A percentile compares a stretch with the other conserved stretches of the same genome.
Conservation (phyloP, 148 eudicot genomes). For the Bassia scoparia region DNA sequence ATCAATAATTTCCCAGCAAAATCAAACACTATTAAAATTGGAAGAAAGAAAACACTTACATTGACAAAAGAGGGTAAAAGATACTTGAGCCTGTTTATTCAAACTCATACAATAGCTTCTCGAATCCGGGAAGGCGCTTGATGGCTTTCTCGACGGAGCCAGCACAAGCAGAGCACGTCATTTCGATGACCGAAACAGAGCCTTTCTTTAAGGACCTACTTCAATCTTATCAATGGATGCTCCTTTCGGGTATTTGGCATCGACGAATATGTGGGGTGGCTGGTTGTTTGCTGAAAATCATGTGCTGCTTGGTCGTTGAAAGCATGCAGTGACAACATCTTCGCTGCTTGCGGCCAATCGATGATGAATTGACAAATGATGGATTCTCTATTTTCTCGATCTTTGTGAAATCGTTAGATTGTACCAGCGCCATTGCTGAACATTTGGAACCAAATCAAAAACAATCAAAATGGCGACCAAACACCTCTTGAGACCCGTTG, state of each 20-base stretch:
- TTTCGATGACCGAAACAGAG: constrained; percentile 61
- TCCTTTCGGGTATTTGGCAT: constrained; percentile 81
- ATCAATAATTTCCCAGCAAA: not conserved
- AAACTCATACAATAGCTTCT: constrained; percentile 64
- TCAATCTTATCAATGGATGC: constrained; percentile 25
- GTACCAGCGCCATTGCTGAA: too few species aligned
- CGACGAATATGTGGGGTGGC: constrained; percentile 74
- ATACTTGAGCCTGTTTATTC: constrained; percentile 63
- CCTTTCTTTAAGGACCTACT: constrained; percentile 45
- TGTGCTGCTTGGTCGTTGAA: constrained; percentile 29
- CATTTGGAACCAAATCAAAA: too few species aligned
- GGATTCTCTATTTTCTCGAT: too few species aligned
- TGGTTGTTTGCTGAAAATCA: constrained; percentile 49
- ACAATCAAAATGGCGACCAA: too few species aligned
- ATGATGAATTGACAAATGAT: too few species aligned
- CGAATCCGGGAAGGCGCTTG: constrained; percentile 72
- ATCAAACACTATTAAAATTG: not conserved
- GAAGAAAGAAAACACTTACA: constrained; percentile 37
- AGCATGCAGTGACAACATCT: too few species aligned
- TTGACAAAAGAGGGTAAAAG: constrained; percentile 59
- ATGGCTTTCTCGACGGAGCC: constrained; percentile 79
- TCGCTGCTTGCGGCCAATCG: too few species aligned
- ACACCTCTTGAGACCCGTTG: too few species aligned
- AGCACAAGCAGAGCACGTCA: constrained; percentile 88
- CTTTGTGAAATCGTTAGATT: too few species aligned